Evolutionary conservation across 140 eudicot species (phyloP).

Genomic region (Flaveria floridana): DNA sequence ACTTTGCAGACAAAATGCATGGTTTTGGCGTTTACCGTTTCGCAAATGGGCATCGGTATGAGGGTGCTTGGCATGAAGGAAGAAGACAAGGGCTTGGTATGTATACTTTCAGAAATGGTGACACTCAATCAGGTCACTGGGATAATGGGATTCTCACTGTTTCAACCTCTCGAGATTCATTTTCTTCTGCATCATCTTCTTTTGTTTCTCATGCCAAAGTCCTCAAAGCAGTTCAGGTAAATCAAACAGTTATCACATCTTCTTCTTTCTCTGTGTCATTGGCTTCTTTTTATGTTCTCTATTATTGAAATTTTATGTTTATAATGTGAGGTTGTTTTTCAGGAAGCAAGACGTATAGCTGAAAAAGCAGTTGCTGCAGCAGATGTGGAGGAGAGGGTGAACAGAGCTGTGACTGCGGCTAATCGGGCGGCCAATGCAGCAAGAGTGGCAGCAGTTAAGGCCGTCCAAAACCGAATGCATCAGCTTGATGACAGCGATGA

Average conservation of each 20-base stretch:
- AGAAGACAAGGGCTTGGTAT: constrained; percentile 89
- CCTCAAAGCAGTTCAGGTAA: constrained; percentile 83
- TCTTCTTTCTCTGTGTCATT: neutral
- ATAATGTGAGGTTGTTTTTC: constrained; percentile 15
- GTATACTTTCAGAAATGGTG: constrained; percentile 86
- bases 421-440: constrained; percentile 95
- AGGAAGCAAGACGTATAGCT: constrained; percentile 87
- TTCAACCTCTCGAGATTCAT: constrained; percentile 52
- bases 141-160: constrained; percentile 60
- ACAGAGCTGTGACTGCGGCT: constrained; percentile 72
- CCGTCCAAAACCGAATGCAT: constrained; percentile 75
- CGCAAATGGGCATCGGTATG: constrained; percentile 85
- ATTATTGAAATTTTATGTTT: neutral
- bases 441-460: constrained; percentile 90
- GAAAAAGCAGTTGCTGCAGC: constrained; percentile 61
- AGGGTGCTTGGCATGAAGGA: constrained; percentile 99
- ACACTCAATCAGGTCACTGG: constrained; percentile 85
- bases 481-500: constrained; percentile 32
- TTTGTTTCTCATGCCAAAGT: constrained; percentile 46
- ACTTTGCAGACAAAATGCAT: constrained; percentile 89
- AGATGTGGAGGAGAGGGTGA: constrained; percentile 69
- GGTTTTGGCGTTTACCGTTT: constrained; percentile 95
- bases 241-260: neutral
- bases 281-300: neutral
- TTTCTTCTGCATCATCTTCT: constrained; percentile 20